Evolutionary conservation across 202 grass and related monocot genomes (phyloP).

Genomic region (Hordeum pubiflorum): DNA sequence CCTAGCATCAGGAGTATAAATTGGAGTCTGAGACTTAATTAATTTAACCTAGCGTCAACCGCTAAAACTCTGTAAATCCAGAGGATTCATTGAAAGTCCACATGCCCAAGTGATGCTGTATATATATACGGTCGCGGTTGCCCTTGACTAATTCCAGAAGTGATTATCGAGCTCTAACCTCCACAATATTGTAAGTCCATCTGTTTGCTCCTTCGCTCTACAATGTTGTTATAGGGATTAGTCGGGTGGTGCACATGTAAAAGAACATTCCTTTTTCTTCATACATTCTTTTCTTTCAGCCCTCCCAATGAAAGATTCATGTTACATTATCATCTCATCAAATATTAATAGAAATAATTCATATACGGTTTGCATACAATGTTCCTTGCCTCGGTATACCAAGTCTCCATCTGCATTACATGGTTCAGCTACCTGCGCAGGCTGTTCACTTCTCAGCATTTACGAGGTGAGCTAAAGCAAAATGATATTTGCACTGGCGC

Average conservation of each 20-base stretch:
- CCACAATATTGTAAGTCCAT: slow-evolving; percentile 22
- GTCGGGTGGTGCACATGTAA: slow-evolving; percentile 32
- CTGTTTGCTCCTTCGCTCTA: background rate
- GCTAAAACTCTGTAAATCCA: slow-evolving; percentile 12
- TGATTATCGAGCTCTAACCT: slow-evolving; percentile 28
- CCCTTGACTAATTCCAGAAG: slow-evolving; percentile 7
- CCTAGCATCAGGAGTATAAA: slow-evolving; percentile 28
- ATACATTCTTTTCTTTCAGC: background rate
- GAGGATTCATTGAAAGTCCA: slow-evolving; percentile 21
- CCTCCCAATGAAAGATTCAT: background rate
- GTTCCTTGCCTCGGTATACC: slow-evolving; percentile 3
- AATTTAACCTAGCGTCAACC: slow-evolving; percentile 28
- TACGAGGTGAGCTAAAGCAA: background rate
- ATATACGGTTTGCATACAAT: background rate
- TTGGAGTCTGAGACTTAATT: slow-evolving; percentile 29
- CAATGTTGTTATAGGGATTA: slow-evolving; percentile 32
- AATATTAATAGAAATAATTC: slow-evolving; percentile 3
- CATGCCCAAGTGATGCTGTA: slow-evolving; percentile 36
- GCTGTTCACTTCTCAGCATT: background rate
- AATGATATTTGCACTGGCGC: background rate
- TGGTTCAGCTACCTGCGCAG: background rate
- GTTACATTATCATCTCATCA: background rate
- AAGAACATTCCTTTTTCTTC: background rate
- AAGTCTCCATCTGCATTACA: background rate
- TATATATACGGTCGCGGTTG: slow-evolving; percentile 24